phyloP scores from a whole-genome alignment of 2,329 filamentous ascomycete species.

The Neonectria sp. region DNA sequence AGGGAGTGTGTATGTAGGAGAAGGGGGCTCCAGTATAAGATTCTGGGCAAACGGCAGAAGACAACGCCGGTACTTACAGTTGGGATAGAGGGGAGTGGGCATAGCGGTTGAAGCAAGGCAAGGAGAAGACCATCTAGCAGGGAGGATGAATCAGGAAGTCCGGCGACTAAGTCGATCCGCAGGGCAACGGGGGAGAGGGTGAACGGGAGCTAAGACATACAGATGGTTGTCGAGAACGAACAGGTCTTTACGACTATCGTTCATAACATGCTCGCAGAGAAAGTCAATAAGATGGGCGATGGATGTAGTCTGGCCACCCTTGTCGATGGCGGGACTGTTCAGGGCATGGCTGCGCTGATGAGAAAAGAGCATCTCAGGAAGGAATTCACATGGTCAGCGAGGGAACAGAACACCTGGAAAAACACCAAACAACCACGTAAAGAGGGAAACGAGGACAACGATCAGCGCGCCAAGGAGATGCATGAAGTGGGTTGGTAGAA shows the following conservation, averaged over 20 bases:
- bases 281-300: slow-evolving; percentile 84
- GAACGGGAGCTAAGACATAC: slow-evolving; percentile 69
- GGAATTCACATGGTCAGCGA: slow-evolving; percentile 40
- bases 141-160: neutral
- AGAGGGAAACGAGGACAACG: slow-evolving; percentile 7
- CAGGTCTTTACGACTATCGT: slow-evolving; percentile 86
- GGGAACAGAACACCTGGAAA: slow-evolving; percentile 16
- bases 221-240: slow-evolving; percentile 91
- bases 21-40: slow-evolving; percentile 14
- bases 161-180: slow-evolving; percentile 9
- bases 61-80: slow-evolving; percentile 32
- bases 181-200: slow-evolving; percentile 13
- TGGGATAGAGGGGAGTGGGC: slow-evolving; percentile 39
- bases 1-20: slow-evolving; percentile 15
- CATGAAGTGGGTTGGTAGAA: slow-evolving; percentile 14
- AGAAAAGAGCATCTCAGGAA: slow-evolving; percentile 86
- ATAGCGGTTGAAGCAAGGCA: slow-evolving; percentile 33
- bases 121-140: slow-evolving; percentile 13
- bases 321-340: slow-evolving; percentile 74
- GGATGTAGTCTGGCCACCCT: slow-evolving; percentile 73
- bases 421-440: slow-evolving; percentile 9
- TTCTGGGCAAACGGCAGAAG: slow-evolving; percentile 17
- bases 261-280: slow-evolving; percentile 87
- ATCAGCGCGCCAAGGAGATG: neutral
- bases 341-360: slow-evolving; percentile 83